A percentile compares a stretch with the other conserved stretches of the same genome.
Conservation (phyloP, 129 eudicot species). For the Ambrosia trifida region DNA sequence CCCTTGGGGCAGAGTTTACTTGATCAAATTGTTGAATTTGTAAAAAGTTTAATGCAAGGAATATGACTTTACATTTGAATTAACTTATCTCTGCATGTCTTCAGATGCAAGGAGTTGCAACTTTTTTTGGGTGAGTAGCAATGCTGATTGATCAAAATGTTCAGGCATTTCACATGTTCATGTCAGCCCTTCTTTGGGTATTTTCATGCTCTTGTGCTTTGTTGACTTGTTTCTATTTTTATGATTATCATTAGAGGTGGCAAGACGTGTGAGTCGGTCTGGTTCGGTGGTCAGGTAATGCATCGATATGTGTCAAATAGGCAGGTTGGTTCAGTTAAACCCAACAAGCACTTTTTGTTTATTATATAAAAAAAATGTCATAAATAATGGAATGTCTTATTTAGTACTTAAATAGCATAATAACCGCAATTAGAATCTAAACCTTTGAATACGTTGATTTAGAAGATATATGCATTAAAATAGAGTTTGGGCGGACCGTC, state of each 20-base stretch:
- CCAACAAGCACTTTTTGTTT: too few species aligned
- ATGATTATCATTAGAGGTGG: not conserved
- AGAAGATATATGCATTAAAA: not conserved
- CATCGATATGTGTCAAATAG: too few species aligned
- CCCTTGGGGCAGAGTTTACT: not conserved
- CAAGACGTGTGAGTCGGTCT: constrained; percentile 33
- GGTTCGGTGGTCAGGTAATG: not conserved
- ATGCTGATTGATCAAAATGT: constrained; percentile 85
- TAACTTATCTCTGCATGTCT: constrained; percentile 15
- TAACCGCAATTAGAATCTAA: not conserved
- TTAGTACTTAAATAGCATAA: not conserved
- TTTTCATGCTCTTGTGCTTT: too few species aligned
- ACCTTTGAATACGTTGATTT: not conserved
- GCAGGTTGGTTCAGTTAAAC: not conserved
- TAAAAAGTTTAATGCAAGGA: not conserved
- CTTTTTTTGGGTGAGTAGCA: constrained; percentile 79
- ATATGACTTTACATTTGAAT: not conserved
- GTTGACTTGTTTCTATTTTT: too few species aligned
- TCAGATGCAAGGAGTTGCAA: constrained; percentile 85
- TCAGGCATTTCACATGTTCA: constrained; percentile 49
- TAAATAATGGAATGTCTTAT: not conserved
- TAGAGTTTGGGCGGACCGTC: not conserved
- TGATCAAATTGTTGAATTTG: too few species aligned
- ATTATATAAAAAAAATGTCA: too few species aligned
- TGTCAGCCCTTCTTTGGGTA: too few species aligned